Evolutionary conservation across 208 protist species (phyloP), one percentile per base, ranked within the genome.

Genomic region (Leishmania aethiopica): DNA sequence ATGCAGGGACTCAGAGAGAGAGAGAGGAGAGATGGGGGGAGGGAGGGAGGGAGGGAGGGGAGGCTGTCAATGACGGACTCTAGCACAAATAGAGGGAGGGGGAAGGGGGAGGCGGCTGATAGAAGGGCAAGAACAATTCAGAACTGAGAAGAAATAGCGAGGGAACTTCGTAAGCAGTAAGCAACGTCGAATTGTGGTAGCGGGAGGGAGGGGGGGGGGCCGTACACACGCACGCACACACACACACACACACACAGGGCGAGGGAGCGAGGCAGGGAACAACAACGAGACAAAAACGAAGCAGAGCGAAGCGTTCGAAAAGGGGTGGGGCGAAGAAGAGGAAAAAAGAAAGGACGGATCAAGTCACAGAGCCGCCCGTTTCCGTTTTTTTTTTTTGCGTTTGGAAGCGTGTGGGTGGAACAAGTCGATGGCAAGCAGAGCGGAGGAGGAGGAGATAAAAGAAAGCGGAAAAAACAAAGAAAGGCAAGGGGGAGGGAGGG

Each of bases 111-210:
- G 28, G 59, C 7, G 25, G 51, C 19, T 57, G 53, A 19, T 4
- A 37, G 11, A 37, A 37, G 66, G 37, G 51, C 35, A 35, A 51
- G 74, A 72, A 47, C 70, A 82, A 82, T 82, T 55, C 88, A 85
- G 49, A 77, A 80, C 62, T 64, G 76, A 70, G 47, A 37, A 25
- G 35, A 37, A 59, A 60, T 37, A 40, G 35, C 3, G 25, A 40
- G 40, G 66, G 8, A 15, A 32, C 25, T 62, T 62, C 15, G 7
- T 32, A 62, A n/a, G 57, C 57, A 32, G 11, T n/a, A n/a, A n/a
- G 57, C 28, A 62, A 62, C 15, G 57, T 8, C 57, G 28, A n/a
- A 62, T 25, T 25, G 25, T 1, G 57, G 57, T 62, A 11, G 57
- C 8, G 57, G 7, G 51, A 55, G 49, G 49, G 49, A 51, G 49